Conservation (phyloP, 345 rosid species). For the Rubroshorea leprosula region DNA sequence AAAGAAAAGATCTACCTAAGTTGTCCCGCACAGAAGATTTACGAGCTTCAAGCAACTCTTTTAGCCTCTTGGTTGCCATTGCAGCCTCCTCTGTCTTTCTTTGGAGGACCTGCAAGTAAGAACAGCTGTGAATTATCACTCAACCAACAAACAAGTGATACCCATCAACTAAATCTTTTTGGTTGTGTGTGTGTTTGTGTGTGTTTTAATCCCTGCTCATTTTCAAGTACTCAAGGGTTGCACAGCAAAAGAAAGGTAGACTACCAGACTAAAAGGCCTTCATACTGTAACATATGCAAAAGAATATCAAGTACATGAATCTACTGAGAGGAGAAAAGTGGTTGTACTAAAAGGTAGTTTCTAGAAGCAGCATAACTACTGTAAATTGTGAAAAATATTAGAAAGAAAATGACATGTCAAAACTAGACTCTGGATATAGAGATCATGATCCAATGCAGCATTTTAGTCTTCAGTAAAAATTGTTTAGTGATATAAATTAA, state of each 20-base stretch:
- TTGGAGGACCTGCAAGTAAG: constrained; percentile 76
- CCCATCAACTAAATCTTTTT: background rate
- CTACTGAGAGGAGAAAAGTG: no score
- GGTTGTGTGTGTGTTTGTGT: no score
- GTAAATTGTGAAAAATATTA: no score
- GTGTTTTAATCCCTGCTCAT: no score
- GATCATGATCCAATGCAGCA: background rate
- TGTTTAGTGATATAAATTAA: background rate
- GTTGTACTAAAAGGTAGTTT: no score
- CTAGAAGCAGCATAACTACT: no score
- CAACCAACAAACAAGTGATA: background rate
- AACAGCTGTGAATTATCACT: constrained; percentile 13
- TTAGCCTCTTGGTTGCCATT: constrained; percentile 93
- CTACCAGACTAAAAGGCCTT: no score
- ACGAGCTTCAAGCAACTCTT: constrained; percentile 95
- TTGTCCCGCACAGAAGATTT: constrained; percentile 79
- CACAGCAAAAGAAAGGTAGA: no score
- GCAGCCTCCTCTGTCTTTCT: constrained; percentile 99
- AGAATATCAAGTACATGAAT: no score
- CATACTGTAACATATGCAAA: no score
- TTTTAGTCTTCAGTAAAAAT: background rate
- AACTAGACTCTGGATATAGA: background rate
- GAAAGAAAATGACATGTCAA: background rate
- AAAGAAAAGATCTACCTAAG: constrained; percentile 37
- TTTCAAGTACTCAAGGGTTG: no score